A percentile compares a stretch with the other conserved stretches of the same genome.
Conservation (phyloP, 345 rosid species). For the Euphorbia lathyris region DNA sequence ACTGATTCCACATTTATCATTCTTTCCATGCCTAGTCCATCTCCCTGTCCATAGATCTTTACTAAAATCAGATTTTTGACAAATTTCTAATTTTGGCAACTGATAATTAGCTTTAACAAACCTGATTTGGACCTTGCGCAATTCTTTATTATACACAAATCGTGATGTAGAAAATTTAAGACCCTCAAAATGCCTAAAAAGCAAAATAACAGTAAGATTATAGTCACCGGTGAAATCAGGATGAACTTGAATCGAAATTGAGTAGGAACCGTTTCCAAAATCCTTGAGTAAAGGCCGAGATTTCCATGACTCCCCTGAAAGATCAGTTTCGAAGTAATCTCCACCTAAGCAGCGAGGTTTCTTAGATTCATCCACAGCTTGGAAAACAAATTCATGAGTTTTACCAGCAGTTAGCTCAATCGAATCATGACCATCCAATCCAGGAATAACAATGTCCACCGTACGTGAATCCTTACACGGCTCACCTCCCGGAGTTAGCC, state of each 20-base stretch:
- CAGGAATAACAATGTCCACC: slow-evolving; percentile 52
- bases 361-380: slow-evolving; percentile 55
- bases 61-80: slow-evolving; percentile 58
- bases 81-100: slow-evolving; percentile 49
- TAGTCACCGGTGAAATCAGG: slow-evolving; percentile 78
- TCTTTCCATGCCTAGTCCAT: slow-evolving; percentile 85
- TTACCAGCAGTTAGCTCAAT: slow-evolving; percentile 60
- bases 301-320: slow-evolving; percentile 85
- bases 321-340: slow-evolving; percentile 85
- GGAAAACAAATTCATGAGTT: slow-evolving; percentile 58
- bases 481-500: slow-evolving; percentile 68
- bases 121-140: slow-evolving; percentile 44
- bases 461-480: slow-evolving; percentile 60
- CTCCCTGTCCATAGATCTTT: slow-evolving; percentile 77
- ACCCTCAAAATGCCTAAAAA: slow-evolving; percentile 72
- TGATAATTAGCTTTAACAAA: slow-evolving; percentile 34
- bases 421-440: slow-evolving; percentile 46
- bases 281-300: slow-evolving; percentile 77
- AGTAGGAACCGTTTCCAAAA: slow-evolving; percentile 76
- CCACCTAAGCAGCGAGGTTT: slow-evolving; percentile 66
- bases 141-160: slow-evolving; percentile 51
- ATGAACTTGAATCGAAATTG: slow-evolving; percentile 74
- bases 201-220: slow-evolving; percentile 66
- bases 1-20: slow-evolving; percentile 59
- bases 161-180: slow-evolving; percentile 64